phyloP scores from a whole-genome alignment of 208 protist species.

The Naegleria fowleri region DNA sequence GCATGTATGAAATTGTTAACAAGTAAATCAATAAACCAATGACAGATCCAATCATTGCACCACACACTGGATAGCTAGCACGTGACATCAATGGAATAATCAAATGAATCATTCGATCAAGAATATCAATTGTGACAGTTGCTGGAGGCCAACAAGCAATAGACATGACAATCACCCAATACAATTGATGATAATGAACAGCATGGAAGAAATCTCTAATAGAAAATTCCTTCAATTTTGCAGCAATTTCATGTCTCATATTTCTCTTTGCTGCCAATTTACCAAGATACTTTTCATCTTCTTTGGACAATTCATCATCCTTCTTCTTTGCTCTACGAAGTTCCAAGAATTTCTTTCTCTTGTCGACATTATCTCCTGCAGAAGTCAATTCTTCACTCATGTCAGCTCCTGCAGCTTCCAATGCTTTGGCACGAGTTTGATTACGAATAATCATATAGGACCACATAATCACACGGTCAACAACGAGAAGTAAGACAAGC shows the following conservation, averaged over 20 bases:
- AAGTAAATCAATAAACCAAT: background rate
- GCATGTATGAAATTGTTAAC: background rate
- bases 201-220: background rate
- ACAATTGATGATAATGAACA: background rate
- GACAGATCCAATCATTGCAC: background rate
- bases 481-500: background rate
- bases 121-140: background rate
- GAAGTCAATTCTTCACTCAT: background rate
- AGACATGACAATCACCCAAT: background rate
- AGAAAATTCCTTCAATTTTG: background rate
- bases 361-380: background rate
- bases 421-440: background rate
- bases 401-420: background rate
- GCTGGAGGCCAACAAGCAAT: background rate
- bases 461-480: background rate
- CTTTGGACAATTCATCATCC: background rate
- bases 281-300: background rate
- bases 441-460: background rate
- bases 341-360: background rate
- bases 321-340: background rate
- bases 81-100: background rate
- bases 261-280: background rate
- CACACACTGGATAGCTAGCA: background rate
- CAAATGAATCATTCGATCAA: background rate
- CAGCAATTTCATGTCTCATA: constrained; percentile 4